Conservation (phyloP, 306 rosid genomes). For the Echinosophora koreensis region DNA sequence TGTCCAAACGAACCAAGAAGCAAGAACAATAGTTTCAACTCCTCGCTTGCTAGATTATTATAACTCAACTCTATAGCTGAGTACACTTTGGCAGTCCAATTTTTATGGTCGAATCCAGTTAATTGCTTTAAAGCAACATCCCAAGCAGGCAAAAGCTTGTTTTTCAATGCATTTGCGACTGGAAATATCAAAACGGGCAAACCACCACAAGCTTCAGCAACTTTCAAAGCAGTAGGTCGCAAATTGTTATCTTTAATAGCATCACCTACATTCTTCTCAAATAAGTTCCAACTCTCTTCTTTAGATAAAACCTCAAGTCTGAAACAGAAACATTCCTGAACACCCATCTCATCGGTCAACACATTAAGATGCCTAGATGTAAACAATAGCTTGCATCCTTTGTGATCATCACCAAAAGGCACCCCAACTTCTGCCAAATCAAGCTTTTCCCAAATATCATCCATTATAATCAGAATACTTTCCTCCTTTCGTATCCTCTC, state of each 20-base stretch:
- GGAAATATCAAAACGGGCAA: background rate
- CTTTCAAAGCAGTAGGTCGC: background rate
- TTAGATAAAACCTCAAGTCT: background rate
- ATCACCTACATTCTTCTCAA: background rate
- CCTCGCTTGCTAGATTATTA: background rate
- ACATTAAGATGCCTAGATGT: background rate
- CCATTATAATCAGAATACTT: background rate
- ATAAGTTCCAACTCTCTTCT: background rate
- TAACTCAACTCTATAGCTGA: conserved; percentile 20
- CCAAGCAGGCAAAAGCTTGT: background rate
- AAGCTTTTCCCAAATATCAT: background rate
- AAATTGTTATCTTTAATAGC: background rate
- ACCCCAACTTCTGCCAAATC: background rate
- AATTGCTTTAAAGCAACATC: conserved; percentile 29
- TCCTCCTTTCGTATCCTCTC: background rate
- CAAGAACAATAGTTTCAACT: background rate
- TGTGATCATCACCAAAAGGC: background rate
- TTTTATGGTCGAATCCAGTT: background rate
- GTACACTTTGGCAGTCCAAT: background rate
- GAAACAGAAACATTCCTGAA: background rate
- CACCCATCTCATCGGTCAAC: background rate
- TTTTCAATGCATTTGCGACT: background rate
- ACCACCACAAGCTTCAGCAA: background rate
- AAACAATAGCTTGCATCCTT: background rate
- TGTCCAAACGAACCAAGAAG: conserved; percentile 27